Base-by-base conservation (phyloP, 2,329 filamentous ascomycete species). In the Lomentospora prolificans region DNA sequence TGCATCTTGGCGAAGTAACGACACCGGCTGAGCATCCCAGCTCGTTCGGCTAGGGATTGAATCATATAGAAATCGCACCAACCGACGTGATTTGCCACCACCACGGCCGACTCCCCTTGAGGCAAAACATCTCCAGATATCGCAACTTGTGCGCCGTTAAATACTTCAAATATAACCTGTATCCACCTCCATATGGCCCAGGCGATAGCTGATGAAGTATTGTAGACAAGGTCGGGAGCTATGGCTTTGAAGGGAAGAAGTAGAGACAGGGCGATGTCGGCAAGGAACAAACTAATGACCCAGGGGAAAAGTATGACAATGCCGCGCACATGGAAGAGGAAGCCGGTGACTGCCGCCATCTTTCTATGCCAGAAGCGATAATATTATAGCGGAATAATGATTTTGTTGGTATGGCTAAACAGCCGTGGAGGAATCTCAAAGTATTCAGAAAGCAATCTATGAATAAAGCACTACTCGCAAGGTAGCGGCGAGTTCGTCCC, bases 1-100 rank as follows among this genome's bases (percentile, higher is more conserved):
- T 82, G 75, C 57, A 75, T 73, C 67, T 84, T 85, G 56, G 80
- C 77, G 64, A 85, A 84, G 72, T 81, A 85, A 27, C 80, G 75
- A 62, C 78, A 83, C 53, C 78, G 72, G n/a, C 77, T 72, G 6
- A 85, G 72, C 82, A 85, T 85, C 55, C 72, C 74, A 10, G 76
- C 67, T 44, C 70, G 70, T 51, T 75, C 61, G 12, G 81, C 81
- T 44, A 83, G 66, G 36, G 75, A 74, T 66, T 85, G 80, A 59
- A 84, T 79, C 72, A 84, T 76, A 69, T 83, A 85, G 63, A 85
- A 84, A 65, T 85, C 81, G 57, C 74, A 72, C 81, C 81, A 85
- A 53, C 72, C 74, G 39, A 82, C 75, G 66, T 84, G 81, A 64
- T 85, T 83, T 55, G 75, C 70, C 55, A 85, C 68, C 30, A 85